A percentile compares a stretch with the other conserved stretches of the same genome.
These are phyloP conservation scores for Hymenoscyphus fructigenus DNA, from an alignment of 2,329 filamentous ascomycete species.

Conservation along the genomic window DNA sequence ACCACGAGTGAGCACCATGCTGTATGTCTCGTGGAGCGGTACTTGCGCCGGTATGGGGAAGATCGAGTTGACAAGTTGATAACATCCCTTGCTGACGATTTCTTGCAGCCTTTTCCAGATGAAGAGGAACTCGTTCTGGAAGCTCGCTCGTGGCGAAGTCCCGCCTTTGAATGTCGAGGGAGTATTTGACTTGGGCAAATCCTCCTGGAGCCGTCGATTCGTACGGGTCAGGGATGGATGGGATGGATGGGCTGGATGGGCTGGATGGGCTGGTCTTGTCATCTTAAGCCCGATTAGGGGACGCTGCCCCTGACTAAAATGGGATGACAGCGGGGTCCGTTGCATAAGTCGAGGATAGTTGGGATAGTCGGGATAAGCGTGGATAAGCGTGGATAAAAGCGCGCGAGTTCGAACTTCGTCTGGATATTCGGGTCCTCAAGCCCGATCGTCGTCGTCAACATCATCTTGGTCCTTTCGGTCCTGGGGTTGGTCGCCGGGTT, in stretches of 20 bases:
- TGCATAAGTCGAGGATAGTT: neutral
- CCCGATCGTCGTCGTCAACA: neutral
- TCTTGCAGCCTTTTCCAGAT: neutral
- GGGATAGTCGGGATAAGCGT: neutral
- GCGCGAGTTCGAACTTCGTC: neutral
- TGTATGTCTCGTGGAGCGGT: neutral
- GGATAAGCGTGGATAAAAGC: neutral
- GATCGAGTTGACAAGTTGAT: neutral
- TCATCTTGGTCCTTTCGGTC: neutral
- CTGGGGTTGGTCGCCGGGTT: neutral
- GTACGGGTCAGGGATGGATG: neutral
- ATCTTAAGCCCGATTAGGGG: neutral
- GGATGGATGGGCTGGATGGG: no score
- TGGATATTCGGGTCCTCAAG: neutral
- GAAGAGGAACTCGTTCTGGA: neutral
- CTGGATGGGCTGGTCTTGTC: neutral
- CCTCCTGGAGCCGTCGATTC: neutral
- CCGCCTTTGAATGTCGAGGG: neutral
- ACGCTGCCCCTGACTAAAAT: conserved; percentile 1
- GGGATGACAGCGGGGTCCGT: neutral
- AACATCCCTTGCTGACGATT: neutral
- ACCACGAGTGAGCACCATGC: neutral
- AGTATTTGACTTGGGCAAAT: neutral
- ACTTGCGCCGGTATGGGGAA: neutral
- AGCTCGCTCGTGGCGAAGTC: neutral